Base-by-base conservation (phyloP, 495 filamentous ascomycete species). In the Tuber borchii region DNA sequence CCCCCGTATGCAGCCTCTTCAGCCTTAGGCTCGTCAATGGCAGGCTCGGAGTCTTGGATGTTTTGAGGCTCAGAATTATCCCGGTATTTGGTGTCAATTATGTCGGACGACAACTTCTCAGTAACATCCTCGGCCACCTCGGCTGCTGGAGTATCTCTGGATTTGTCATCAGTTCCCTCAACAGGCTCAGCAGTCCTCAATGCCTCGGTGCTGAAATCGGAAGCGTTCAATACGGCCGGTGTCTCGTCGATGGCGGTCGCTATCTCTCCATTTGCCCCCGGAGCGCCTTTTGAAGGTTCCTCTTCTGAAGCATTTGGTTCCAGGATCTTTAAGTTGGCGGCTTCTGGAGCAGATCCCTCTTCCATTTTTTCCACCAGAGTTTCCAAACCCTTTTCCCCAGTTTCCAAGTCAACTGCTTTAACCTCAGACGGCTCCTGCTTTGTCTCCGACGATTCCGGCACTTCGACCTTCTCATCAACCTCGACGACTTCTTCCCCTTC, bases 151-250 rank as follows among this genome's bases (percentile, higher is more conserved):
- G 56, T 40, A 61, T 34, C 75, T 75, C 19, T 46, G 44, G 46
- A n/a, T 10, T 73, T 73, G 43, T 68, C 71, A 20, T 34, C 61
- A 40, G 71, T n/a, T 16, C 39, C 86, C 43, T 81, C 84, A n/a
- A 84, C 83, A 43, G 86, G 81, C 76, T 89, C 87, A 0, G 84
- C 87, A 37, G 87, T 74, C 44, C 46, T 45, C 43, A 89, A 46
- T 31, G 87, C 73, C 76, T 88, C 82, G 72, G 88, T 88, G 74
- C 84, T 86, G 14, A 31, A 26, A 34, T 65, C 26, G 14, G 4
- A 85, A 43, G 22, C 39, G 26, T 78, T 22, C 26, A 74, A 26
- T 8, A 37, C 17, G n/a, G 14, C 26, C 46, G 39, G 22, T 6
- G 34, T 51, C 40, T 77, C 73, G 37, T 65, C 61, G 8, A 16